Base-by-base conservation (phyloP, 495 filamentous ascomycete species). In the Tuber brumale region DNA sequence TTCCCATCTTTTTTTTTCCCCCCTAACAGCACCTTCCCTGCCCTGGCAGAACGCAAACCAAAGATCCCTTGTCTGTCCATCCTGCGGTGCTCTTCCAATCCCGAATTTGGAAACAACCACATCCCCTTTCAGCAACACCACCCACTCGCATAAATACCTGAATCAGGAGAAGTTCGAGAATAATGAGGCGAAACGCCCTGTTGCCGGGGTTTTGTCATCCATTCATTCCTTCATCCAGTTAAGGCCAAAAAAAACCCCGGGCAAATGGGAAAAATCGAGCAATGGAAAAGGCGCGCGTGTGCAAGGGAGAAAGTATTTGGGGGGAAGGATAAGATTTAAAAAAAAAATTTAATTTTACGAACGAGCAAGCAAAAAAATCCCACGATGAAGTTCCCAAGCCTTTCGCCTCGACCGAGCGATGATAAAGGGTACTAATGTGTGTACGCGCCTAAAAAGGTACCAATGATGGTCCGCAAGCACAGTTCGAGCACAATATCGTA, bases 111-210 rank as follows among this genome's bases (percentile, higher is more conserved):
- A 66, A 66, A 66, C 57, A 35, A 31, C 27, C 57, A 66, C 51
- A 31, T 12, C 51, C 51, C 51, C 51, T 61, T 70, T 42, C 44
- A 69, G 39, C 46, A 72, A 72, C 74, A 72, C 57, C 70, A 72
- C 69, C 74, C 43, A 72, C 73, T 70, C 69, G 72, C 43, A 70
- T 72, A 57, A 43, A 70, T 46, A 73, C 72, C 70, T 78, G 39
- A 71, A 74, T 75, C 78, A 79, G 76, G 72, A 76, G 76, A 42
- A 69, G 74, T 77, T 76, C 76, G 74, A 79, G 72, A 74, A 75
- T 66, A 23, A 27, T 57, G 35, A 78, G 74, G 70, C 75, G 74
- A 78, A 78, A 79, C 78, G 45, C 75, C 69, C n/a, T 76, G 70
- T 72, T 31, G 46, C 76, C 76, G 74, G 48, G 48, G n/a, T 31